Percentiles rank a stretch among this genome's conserved stretches.
phyloP scores from a whole-genome alignment of 2,329 filamentous ascomycete species.

The Zasmidium cellare region DNA sequence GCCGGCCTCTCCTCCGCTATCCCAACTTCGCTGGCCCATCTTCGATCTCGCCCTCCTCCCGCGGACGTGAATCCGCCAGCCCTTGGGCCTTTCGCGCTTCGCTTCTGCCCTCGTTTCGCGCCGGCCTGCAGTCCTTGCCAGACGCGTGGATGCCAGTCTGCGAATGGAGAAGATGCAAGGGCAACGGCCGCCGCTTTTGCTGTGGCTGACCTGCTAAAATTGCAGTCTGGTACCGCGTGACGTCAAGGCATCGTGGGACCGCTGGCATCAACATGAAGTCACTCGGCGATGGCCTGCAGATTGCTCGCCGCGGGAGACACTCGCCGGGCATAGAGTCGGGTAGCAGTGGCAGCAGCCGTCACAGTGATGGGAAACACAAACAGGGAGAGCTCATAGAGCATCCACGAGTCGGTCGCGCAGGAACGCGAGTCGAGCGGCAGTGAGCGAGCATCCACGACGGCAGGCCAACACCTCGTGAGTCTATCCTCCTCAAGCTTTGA shows the following conservation, averaged over 20 bases:
- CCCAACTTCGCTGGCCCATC: neutral
- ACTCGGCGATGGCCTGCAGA: neutral
- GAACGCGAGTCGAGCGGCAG: no score
- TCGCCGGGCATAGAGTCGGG: neutral
- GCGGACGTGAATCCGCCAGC: neutral
- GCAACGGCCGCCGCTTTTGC: neutral
- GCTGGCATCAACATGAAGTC: neutral
- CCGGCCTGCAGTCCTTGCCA: neutral
- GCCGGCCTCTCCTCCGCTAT: conserved; percentile 3
- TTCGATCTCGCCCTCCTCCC: neutral
- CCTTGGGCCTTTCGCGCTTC: neutral
- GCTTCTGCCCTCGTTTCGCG: neutral
- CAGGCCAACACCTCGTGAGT: neutral
- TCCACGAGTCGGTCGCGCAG: neutral
- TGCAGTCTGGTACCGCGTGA: neutral
- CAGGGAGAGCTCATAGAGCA: no score
- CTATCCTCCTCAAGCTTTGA: neutral
- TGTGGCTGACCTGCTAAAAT: neutral
- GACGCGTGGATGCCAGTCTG: neutral
- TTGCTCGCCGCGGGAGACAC: neutral
- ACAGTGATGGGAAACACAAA: no score
- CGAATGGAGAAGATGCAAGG: neutral
- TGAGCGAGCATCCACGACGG: no score
- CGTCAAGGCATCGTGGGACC: neutral
- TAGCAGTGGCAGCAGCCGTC: neutral